Evolutionary conservation across 495 filamentous ascomycete genomes (phyloP).

Genomic region (Paragyromitra xinjiangensis): DNA sequence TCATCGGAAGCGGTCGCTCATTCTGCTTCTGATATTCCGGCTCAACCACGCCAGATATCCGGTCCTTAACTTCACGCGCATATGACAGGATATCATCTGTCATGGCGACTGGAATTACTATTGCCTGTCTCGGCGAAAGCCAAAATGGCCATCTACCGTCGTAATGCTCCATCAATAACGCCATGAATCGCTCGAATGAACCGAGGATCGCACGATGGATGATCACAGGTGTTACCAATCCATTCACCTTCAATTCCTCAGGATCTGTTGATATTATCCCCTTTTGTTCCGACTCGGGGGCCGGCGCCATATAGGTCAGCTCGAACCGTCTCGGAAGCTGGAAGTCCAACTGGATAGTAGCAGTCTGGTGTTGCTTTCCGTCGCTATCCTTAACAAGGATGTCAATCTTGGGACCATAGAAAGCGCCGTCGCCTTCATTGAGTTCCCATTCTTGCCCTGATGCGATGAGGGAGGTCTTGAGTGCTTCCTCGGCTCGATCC

Average conservation of each 20-base stretch:
- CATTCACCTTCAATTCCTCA: slow-evolving; percentile 61
- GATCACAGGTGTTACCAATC: slow-evolving; percentile 76
- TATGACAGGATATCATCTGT: slow-evolving; percentile 66
- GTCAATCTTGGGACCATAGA: slow-evolving; percentile 96
- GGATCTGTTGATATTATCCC: slow-evolving; percentile 63
- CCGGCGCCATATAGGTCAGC: slow-evolving; percentile 78
- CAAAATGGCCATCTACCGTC: slow-evolving; percentile 88
- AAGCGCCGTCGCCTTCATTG: slow-evolving; percentile 86
- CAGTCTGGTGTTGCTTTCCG: slow-evolving; percentile 90
- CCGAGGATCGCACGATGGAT: slow-evolving; percentile 90
- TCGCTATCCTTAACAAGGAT: slow-evolving; percentile 82
- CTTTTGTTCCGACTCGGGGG: slow-evolving; percentile 71
- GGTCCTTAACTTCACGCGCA: slow-evolving; percentile 63
- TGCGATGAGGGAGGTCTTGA: slow-evolving; percentile 73
- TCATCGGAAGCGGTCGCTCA: slow-evolving; percentile 59
- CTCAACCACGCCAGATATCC: slow-evolving; percentile 60
- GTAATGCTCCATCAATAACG: slow-evolving; percentile 85
- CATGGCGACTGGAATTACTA: slow-evolving; percentile 79
- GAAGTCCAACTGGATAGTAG: slow-evolving; percentile 93
- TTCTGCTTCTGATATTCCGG: slow-evolving; percentile 14
- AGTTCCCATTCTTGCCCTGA: slow-evolving; percentile 74
- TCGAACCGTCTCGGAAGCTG: slow-evolving; percentile 86
- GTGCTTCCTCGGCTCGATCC: slow-evolving; percentile 78
- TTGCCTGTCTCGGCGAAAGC: slow-evolving; percentile 83
- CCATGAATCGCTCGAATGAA: slow-evolving; percentile 85